phyloP scores from a whole-genome alignment of 768 basidiomycete species.

The Cystofilobasidium capitatum region DNA sequence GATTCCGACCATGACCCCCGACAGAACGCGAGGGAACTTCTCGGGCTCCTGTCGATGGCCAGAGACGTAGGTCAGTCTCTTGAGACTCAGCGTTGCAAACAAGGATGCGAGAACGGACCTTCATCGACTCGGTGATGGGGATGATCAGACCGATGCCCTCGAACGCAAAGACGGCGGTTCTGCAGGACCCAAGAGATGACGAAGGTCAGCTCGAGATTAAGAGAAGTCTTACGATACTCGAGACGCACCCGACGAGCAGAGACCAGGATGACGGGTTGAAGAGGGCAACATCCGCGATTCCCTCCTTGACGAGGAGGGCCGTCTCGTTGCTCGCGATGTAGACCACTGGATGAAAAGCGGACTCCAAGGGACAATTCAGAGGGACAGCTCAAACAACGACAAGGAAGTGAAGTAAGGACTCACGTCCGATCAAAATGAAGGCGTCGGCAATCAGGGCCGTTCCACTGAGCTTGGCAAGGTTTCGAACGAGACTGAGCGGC shows the following conservation, averaged over 20 bases:
- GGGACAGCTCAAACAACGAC: neutral
- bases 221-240: no score
- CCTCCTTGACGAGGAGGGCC: slow-evolving; percentile 53
- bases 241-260: slow-evolving; percentile 72
- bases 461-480: slow-evolving; percentile 86
- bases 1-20: slow-evolving; percentile 83
- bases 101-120: neutral
- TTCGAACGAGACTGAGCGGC: slow-evolving; percentile 77
- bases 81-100: neutral
- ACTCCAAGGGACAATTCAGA: neutral
- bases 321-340: slow-evolving; percentile 61
- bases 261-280: slow-evolving; percentile 89
- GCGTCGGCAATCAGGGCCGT: slow-evolving; percentile 87
- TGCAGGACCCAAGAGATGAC: slow-evolving; percentile 33
- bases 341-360: slow-evolving; percentile 31
- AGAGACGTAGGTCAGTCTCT: neutral
- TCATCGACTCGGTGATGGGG: slow-evolving; percentile 95
- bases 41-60: slow-evolving; percentile 54
- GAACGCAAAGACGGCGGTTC: slow-evolving; percentile 96
- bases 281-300: slow-evolving; percentile 66
- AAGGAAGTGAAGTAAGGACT: slow-evolving; percentile 63
- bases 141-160: slow-evolving; percentile 96
- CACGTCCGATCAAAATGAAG: slow-evolving; percentile 76
- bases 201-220: neutral
- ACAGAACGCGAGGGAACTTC: slow-evolving; percentile 79